Evolutionary conservation across 2,329 filamentous ascomycete species (phyloP), one percentile per base, ranked within the genome.

Genomic region (Davidsoniella australis): DNA sequence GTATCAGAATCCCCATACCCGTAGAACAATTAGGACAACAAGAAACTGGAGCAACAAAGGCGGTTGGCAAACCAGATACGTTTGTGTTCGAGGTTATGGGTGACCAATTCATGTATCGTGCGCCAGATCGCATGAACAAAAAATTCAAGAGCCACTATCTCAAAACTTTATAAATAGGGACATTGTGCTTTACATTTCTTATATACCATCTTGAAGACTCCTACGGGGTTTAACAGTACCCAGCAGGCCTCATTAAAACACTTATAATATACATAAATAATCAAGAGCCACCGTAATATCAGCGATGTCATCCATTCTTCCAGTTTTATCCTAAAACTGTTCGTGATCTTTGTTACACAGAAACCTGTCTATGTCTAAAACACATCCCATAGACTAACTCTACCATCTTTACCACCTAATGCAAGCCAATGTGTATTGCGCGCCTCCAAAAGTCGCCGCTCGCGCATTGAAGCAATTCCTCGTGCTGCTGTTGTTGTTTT

Each of bases 361-460:
- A 24, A 41, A 23, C 9, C 8, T 37, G 12, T 10, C 12, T 8
- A 41, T 20, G n/a, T 41, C 49, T 43, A 88, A 62, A 91, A 98
- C 52, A 96, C 79, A 66, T 95, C 85, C 91, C 91, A 98, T 56
- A 98, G 67, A 60, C 86, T 94, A 54, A 96, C 77, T 62, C 93
- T 94, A 16, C 89, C 91, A 66, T 96, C 91, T 62, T 96, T 98
- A 49, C 85, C 83, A 1, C 91, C 91, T 1, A 78, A 85, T 16
- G 82, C 91, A 47, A 96, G 63, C 88, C 89, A 96, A 63, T 96
- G 89, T 20, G 81, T 82, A 46, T 68, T 69, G 58, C 75, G 78
- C 9, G 82, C 80, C 57, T 77, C 78, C 36, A 67, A 67, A 18
- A 77, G 68, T 49, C 85, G 70, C 55, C 76, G 73, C 36, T 78